Evolutionary conservation across 495 filamentous ascomycete genomes (phyloP).

Genomic region (Trichoderma virens): DNA sequence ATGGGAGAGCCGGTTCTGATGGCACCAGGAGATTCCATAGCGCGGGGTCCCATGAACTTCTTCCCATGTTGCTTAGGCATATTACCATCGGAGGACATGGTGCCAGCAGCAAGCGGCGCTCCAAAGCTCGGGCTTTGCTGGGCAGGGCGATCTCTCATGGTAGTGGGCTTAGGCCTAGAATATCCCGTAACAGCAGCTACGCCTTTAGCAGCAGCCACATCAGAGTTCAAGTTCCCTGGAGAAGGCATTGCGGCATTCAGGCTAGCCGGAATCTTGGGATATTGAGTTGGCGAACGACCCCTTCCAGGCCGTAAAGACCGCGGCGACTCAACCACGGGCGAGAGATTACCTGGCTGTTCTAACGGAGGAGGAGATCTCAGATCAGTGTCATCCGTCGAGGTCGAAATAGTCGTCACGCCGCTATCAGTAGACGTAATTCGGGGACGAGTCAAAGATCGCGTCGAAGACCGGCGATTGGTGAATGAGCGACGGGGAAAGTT

Average conservation of each 20-base stretch:
- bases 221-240: background rate
- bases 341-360: conserved; percentile 18
- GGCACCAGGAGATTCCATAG: background rate
- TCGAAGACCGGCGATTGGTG: background rate
- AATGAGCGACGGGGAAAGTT: background rate
- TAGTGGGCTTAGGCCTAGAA: background rate
- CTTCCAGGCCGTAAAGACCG: conserved; percentile 15
- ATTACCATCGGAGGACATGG: background rate
- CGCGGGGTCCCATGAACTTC: background rate
- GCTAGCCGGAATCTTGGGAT: conserved; percentile 33
- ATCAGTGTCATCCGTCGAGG: conserved; percentile 5
- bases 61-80: background rate
- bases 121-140: conserved; percentile 26
- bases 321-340: conserved; percentile 40
- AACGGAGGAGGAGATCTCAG: background rate
- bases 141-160: conserved; percentile 15
- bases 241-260: conserved; percentile 16
- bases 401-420: conserved; percentile 1
- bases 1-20: conserved; percentile 24
- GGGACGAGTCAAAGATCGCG: background rate
- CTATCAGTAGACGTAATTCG: conserved; percentile 2
- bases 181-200: background rate
- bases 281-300: conserved; percentile 34
- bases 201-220: conserved; percentile 3
- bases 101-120: background rate